Evolutionary conservation across 2,329 filamentous ascomycete species (phyloP).

Genomic region (Ophiostoma tasmaniense): DNA sequence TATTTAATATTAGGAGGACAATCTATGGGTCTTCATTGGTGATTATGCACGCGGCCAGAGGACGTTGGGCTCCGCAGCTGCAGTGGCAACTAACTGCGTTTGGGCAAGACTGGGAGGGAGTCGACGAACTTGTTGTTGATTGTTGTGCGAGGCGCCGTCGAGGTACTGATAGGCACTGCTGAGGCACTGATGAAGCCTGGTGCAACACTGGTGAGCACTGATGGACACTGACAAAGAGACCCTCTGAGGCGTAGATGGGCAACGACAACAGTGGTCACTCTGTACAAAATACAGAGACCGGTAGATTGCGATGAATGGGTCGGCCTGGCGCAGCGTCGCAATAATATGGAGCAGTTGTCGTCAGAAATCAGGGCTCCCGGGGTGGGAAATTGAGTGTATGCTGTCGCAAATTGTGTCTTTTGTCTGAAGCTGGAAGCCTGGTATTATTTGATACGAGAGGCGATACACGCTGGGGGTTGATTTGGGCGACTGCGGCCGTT

Average conservation of each 20-base stretch:
- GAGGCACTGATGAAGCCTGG: neutral
- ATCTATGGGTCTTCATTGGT: conserved; percentile 20
- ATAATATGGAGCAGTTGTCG: conserved; percentile 7
- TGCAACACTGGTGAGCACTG: no score
- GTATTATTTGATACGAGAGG: neutral
- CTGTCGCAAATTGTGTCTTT: conserved; percentile 1
- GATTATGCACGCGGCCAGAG: conserved; percentile 9
- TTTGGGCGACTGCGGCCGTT: neutral
- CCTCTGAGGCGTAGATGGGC: neutral
- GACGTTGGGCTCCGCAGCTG: conserved; percentile 18
- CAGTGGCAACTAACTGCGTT: conserved; percentile 20
- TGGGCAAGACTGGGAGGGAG: conserved; percentile 10
- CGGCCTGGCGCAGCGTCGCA: neutral
- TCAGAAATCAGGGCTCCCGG: conserved; percentile 1
- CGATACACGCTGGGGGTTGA: neutral
- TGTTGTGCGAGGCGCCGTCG: no score
- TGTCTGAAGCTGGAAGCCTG: neutral
- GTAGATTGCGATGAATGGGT: neutral
- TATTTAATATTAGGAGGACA: conserved; percentile 18
- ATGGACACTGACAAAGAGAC: neutral
- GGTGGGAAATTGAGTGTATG: conserved; percentile 7
- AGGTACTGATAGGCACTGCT: no score
- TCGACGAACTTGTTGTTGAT: neutral
- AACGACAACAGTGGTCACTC: neutral
- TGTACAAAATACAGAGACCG: neutral